Base-by-base conservation (phyloP, 2,329 filamentous ascomycete species). In the Botryotinia globosa region DNA sequence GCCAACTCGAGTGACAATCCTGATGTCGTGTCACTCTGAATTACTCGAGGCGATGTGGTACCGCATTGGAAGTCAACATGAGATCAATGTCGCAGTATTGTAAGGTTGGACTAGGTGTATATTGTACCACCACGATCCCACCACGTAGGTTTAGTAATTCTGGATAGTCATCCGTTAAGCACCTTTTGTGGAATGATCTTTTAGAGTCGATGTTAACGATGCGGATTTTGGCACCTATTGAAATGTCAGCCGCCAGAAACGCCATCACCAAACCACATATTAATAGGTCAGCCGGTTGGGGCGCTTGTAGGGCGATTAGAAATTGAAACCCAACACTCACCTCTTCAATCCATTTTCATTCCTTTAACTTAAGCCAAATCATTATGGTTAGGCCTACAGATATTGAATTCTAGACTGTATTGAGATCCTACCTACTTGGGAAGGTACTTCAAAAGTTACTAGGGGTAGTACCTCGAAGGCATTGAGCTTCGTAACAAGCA, bases 1-100 rank as follows among this genome's bases (percentile, higher is more conserved):
- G 45, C 34, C 59, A 71, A n/a, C 58, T 39, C 20, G 65, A 68
- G 59, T 42, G 44, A 42, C 37, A 48, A 56, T 48, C 34, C 34
- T 66, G 59, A 71, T 65, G 69, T n/a, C 20, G 69, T 71, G 59
- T 42, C 61, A 71, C 69, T 54, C 61, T 54, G 45, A 71, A 32
- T 56, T 42, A 54, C 61, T 71, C 45, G 34, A 71, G 22, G 69
- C 59, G 69, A 71, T 65, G 44, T 64, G 39, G 25, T 54, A 64
- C 69, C 56, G 59, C 34, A 51, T 63, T 42, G 44, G 32, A 56
- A 56, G 65, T n/a, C 48, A n/a, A 68, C 65, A 56, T 68, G 65
- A 68, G 65, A 56, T 68, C 65, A 68, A 68, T 68, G 37, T 68
- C 48, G 37, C 51, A 68, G 65, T 56, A 42, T 56, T 42, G 37